These are phyloP conservation scores for Castanea crenata DNA, from an alignment of 306 rosid species.

Conservation along the genomic window DNA sequence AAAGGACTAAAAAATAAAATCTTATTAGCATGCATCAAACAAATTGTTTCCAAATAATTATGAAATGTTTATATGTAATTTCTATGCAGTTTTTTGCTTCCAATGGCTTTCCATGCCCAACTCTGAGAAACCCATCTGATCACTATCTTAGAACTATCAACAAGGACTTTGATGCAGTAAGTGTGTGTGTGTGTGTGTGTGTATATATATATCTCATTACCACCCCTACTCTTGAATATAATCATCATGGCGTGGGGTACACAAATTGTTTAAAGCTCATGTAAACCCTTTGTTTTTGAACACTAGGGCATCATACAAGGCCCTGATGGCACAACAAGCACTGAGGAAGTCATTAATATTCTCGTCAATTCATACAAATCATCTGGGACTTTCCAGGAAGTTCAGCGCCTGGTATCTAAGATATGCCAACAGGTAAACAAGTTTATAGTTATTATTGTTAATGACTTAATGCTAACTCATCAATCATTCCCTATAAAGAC, in stretches of 20 bases:
- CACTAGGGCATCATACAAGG: constrained; percentile 43
- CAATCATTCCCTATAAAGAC: not conserved
- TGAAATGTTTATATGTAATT: not conserved
- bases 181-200: not conserved
- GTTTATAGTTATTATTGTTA: not conserved
- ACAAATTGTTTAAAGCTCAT: not conserved
- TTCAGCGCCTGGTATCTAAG: constrained; percentile 17
- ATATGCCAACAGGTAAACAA: constrained; percentile 23
- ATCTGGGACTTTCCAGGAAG: constrained; percentile 18
- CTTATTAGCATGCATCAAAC: not conserved
- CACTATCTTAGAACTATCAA: constrained; percentile 67
- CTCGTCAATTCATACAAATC: constrained; percentile 32
- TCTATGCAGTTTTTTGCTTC: constrained; percentile 56
- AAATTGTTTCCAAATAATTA: not conserved
- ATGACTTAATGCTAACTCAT: not conserved
- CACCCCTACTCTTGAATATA: not conserved
- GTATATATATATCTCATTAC: not conserved
- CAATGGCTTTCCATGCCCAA: constrained; percentile 68
- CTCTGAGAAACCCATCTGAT: constrained; percentile 65
- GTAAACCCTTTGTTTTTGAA: not conserved
- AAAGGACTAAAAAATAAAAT: not conserved
- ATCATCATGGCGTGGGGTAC: not conserved
- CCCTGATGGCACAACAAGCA: constrained; percentile 16
- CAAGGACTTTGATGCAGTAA: constrained; percentile 70
- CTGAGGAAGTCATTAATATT: constrained; percentile 29